Conservation (phyloP, 768 basidiomycete species). For the Phlebiopsis gigantea region DNA sequence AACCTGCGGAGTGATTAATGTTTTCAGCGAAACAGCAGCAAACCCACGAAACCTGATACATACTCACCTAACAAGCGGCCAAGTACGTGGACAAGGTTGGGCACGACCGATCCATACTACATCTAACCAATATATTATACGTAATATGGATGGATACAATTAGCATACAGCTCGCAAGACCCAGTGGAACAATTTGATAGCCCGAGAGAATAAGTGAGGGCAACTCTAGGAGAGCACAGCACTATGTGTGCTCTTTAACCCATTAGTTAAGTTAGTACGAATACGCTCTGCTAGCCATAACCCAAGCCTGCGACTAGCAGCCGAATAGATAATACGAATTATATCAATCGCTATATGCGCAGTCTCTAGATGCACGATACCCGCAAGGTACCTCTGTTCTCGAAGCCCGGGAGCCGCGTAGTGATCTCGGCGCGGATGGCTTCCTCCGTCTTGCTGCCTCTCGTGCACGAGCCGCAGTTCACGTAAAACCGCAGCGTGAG, state of each 20-base stretch:
- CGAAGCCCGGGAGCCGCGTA: constrained; percentile 17
- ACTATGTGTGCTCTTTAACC: not conserved
- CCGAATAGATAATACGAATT: too few relatives aligned
- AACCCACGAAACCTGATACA: too few relatives aligned
- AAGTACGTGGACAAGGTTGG: too few relatives aligned
- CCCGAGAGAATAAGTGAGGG: not conserved
- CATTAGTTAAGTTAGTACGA: not conserved
- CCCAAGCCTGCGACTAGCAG: too few relatives aligned
- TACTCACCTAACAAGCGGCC: too few relatives aligned
- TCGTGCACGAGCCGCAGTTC: constrained; percentile 12
- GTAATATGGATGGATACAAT: constrained; percentile 12
- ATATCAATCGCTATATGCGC: constrained; percentile 36
- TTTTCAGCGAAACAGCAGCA: too few relatives aligned
- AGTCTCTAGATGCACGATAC: constrained; percentile 19
- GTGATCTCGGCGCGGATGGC: constrained; percentile 16
- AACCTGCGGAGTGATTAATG: too few relatives aligned
- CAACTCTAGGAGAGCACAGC: not conserved
- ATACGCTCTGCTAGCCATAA: too few relatives aligned
- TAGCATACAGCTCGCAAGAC: not conserved
- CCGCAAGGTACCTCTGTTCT: constrained; percentile 17
- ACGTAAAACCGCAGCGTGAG: constrained; percentile 22
- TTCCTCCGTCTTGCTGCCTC: constrained; percentile 8
- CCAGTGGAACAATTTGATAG: not conserved
- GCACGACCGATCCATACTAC: too few relatives aligned
- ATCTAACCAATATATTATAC: too few relatives aligned